Percentiles rank a stretch among this genome's conserved stretches.
Conservation (phyloP, 805 yeast species). For the Ascoidea rubescens region DNA sequence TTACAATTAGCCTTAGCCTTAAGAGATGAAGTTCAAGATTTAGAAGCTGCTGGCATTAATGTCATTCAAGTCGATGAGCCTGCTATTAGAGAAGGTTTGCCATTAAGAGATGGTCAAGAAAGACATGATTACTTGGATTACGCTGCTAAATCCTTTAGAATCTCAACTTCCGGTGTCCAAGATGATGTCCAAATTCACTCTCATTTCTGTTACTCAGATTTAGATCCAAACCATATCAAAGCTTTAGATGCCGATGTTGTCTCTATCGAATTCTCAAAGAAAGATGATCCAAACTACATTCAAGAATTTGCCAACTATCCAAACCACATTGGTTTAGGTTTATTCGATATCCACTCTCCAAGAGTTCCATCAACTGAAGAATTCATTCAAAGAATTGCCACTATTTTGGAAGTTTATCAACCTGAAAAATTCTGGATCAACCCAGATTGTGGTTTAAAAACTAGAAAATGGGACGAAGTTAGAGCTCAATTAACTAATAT, state of each 20-base stretch:
- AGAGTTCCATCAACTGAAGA: constrained; percentile 98
- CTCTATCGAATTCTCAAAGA: constrained; percentile 98
- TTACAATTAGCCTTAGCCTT: constrained; percentile 94
- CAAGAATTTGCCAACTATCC: constrained; percentile 97
- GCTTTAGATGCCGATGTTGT: constrained; percentile 99
- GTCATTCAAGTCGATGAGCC: constrained; percentile 99
- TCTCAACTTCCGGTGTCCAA: constrained; percentile 95
- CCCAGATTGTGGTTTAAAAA: constrained; percentile 99
- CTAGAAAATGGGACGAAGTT: constrained; percentile 99
- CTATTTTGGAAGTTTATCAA: constrained; percentile 93
- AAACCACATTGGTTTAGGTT: constrained; percentile 98
- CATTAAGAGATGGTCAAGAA: constrained; percentile 95
- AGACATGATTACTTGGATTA: constrained; percentile 92
- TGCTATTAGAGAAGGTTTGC: constrained; percentile 99
- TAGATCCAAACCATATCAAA: constrained; percentile 99
- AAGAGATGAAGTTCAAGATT: constrained; percentile 96
- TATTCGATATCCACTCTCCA: constrained; percentile 99
- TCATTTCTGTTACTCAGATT: constrained; percentile 99
- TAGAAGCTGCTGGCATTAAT: constrained; percentile 95
- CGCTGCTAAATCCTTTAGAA: constrained; percentile 99
- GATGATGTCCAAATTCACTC: constrained; percentile 97
- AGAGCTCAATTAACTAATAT: constrained; percentile 90
- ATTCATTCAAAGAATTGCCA: constrained; percentile 85
- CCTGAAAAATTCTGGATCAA: constrained; percentile 98
- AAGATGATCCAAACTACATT: constrained; percentile 97